phyloP scores from a whole-genome alignment of 805 yeast genomes.

The Monosporozyma aquatica region DNA sequence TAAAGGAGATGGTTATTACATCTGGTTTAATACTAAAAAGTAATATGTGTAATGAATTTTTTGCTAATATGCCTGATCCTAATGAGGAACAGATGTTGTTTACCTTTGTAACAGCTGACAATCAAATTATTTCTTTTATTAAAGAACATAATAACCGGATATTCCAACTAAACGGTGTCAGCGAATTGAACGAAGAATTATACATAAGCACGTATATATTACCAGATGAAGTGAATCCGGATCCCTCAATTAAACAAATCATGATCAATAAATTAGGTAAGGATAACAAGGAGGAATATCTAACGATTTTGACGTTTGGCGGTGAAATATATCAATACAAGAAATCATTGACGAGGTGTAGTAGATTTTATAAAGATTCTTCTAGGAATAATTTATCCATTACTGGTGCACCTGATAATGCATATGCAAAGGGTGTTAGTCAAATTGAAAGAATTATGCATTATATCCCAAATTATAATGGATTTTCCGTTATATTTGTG shows the following conservation, averaged over 20 bases:
- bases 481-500: slow-evolving; percentile 51
- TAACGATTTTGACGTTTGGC: slow-evolving; percentile 67
- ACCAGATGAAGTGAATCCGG: slow-evolving; percentile 42
- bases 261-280: slow-evolving; percentile 61
- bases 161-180: slow-evolving; percentile 32
- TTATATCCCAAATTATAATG: slow-evolving; percentile 48
- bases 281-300: slow-evolving; percentile 46
- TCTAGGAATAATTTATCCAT: slow-evolving; percentile 34
- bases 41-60: slow-evolving; percentile 37
- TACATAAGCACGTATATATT: slow-evolving; percentile 29
- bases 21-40: slow-evolving; percentile 57
- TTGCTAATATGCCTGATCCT: slow-evolving; percentile 18
- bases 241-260: slow-evolving; percentile 65
- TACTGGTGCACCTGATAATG: slow-evolving; percentile 76
- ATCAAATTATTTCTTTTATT: slow-evolving; percentile 56
- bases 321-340: slow-evolving; percentile 70
- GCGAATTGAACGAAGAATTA: slow-evolving; percentile 34
- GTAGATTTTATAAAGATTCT: slow-evolving; percentile 18
- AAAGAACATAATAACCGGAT: slow-evolving; percentile 38
- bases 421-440: slow-evolving; percentile 56
- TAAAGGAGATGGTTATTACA: slow-evolving; percentile 48
- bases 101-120: slow-evolving; percentile 68
- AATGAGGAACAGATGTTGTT: slow-evolving; percentile 35
- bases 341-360: slow-evolving; percentile 28
- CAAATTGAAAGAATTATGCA: slow-evolving; percentile 57